These are phyloP conservation scores for Pharus latifolius DNA, from an alignment of 176 grass and related monocot genomes.

Conservation along the genomic window DNA sequence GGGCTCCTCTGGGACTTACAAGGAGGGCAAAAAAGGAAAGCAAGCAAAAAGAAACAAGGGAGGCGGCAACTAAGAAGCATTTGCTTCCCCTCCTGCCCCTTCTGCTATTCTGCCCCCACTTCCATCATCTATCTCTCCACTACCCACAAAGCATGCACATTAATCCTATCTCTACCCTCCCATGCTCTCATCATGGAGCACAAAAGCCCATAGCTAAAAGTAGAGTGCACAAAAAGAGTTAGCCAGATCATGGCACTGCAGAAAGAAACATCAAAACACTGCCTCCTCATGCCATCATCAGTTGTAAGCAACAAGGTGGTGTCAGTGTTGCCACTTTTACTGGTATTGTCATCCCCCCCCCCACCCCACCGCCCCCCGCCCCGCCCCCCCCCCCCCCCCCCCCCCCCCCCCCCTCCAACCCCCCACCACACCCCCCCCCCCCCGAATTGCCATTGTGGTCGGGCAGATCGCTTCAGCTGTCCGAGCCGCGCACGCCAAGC, in stretches of 20 bases:
- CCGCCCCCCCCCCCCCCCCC: no score
- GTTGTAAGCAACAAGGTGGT: not conserved
- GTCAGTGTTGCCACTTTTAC: constrained; percentile 2
- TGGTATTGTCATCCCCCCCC: not conserved
- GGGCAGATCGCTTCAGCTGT: no score
- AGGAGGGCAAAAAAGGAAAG: not conserved
- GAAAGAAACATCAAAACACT: constrained; percentile 17
- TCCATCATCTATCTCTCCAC: not conserved
- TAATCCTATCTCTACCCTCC: not conserved
- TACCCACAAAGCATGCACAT: constrained; percentile 12
- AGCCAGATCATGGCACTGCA: constrained; percentile 40
- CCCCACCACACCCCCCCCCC: no score
- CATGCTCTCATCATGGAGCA: constrained; percentile 62
- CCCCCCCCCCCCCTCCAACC: no score
- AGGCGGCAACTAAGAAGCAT: not conserved
- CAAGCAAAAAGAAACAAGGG: not conserved
- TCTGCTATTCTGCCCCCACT: not conserved
- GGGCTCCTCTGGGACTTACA: not conserved
- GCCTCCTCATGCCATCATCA: constrained; percentile 6
- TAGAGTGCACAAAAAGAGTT: constrained; percentile 44
- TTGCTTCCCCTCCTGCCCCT: not conserved
- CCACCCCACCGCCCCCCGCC: not conserved
- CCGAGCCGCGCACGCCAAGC: constrained; percentile 42
- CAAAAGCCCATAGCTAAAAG: constrained; percentile 41
- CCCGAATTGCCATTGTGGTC: no score